These are phyloP conservation scores for Globisporangium nodosum DNA, from an alignment of 352 stramenopile genomes.

Conservation along the genomic window DNA sequence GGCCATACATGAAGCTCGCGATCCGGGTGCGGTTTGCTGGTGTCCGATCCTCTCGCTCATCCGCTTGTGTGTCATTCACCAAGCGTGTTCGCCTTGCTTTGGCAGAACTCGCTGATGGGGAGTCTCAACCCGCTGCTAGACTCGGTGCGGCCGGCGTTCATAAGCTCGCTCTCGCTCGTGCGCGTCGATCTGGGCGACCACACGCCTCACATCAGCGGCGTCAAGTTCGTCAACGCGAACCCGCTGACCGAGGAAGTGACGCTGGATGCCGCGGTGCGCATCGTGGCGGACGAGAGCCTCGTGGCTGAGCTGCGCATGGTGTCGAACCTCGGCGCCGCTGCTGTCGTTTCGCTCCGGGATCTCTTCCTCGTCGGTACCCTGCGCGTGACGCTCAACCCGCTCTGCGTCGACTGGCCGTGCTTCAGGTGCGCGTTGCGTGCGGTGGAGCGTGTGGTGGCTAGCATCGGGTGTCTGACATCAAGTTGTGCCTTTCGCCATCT, in stretches of 20 bases:
- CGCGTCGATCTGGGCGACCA: conserved; percentile 51
- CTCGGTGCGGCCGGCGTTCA: conserved; percentile 51
- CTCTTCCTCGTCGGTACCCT: conserved; percentile 65
- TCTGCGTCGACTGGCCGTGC: conserved; percentile 62
- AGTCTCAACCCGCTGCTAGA: conserved; percentile 64
- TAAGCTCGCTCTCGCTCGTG: conserved; percentile 56
- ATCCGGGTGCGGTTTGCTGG: conserved; percentile 35
- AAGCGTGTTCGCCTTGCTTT: not conserved
- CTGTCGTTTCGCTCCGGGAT: conserved; percentile 52
- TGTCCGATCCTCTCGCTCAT: not conserved
- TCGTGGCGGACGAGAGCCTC: conserved; percentile 57
- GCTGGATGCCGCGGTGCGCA: conserved; percentile 57
- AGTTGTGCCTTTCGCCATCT: not conserved
- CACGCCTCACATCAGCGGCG: conserved; percentile 52
- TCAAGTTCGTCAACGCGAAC: conserved; percentile 67
- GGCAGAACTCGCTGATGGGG: conserved; percentile 55
- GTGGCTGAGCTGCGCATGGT: conserved; percentile 63
- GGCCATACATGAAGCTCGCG: conserved; percentile 71
- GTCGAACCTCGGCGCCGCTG: conserved; percentile 51
- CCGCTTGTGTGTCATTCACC: not conserved
- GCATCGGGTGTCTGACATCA: not conserved
- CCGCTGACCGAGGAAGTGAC: conserved; percentile 57
- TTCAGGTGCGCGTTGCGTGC: conserved; percentile 28
- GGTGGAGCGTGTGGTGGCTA: not conserved
- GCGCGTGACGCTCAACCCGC: conserved; percentile 64